A percentile compares a stretch with the other conserved stretches of the same genome.
phyloP scores from a whole-genome alignment of 495 filamentous ascomycete species.

The Hypomontagnella monticulosa region DNA sequence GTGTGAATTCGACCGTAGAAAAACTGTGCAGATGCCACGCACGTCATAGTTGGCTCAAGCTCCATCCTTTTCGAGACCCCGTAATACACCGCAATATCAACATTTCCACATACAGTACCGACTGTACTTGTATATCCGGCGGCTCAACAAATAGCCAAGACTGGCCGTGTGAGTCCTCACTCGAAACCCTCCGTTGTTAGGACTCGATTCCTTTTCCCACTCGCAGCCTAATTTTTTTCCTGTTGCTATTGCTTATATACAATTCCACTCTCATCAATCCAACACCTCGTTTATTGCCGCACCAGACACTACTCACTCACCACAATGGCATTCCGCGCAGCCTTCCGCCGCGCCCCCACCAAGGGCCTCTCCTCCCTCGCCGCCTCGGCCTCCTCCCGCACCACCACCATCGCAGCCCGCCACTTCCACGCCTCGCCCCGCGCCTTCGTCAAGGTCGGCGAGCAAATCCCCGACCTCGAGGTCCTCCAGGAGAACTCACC shows the following conservation, averaged over 20 bases:
- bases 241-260: too few relatives aligned
- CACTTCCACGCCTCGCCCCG: slow-evolving; percentile 65
- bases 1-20: background rate
- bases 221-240: too few relatives aligned
- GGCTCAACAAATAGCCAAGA: too few relatives aligned
- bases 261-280: background rate
- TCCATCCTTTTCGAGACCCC: background rate
- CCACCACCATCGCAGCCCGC: slow-evolving; percentile 21
- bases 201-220: too few relatives aligned
- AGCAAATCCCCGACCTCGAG: slow-evolving; percentile 68
- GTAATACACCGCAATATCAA: too few relatives aligned
- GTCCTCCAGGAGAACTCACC: slow-evolving; percentile 69
- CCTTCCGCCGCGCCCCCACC: slow-evolving; percentile 31
- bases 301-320: background rate
- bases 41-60: slow-evolving; percentile 4
- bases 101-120: background rate
- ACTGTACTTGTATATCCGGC: too few relatives aligned
- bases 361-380: background rate
- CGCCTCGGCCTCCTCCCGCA: slow-evolving; percentile 1
- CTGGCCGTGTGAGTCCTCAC: too few relatives aligned
- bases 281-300: background rate
- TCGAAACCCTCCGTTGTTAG: too few relatives aligned
- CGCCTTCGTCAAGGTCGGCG: slow-evolving; percentile 66
- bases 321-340: slow-evolving; percentile 43
- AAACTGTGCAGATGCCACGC: slow-evolving; percentile 1